Evolutionary conservation across 1,139 yeast genomes (phyloP).

Genomic region (Nakaseomyces delphensis): DNA sequence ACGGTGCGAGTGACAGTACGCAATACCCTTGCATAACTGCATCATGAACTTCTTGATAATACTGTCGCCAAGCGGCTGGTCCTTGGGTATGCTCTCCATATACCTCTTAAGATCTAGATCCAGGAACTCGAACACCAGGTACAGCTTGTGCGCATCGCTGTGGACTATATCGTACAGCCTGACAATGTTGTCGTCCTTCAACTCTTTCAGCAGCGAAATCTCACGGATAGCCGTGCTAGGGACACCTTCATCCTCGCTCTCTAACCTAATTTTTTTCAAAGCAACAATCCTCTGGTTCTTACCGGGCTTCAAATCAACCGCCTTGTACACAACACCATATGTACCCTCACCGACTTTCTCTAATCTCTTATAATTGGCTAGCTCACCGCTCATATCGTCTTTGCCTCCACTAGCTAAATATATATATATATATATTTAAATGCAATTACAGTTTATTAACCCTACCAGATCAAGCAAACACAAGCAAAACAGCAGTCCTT

Average conservation of each 20-base stretch:
- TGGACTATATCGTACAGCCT: conserved; percentile 89
- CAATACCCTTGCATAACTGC: conserved; percentile 86
- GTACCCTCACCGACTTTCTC: conserved; percentile 98
- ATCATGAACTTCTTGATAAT: conserved; percentile 91
- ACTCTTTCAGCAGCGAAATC: conserved; percentile 84
- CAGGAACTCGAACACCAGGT: conserved; percentile 85
- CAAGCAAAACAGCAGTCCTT: too few species aligned
- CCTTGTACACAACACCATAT: conserved; percentile 96
- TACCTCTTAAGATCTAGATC: conserved; percentile 92
- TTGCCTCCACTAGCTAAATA: neutral
- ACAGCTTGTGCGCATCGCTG: conserved; percentile 89
- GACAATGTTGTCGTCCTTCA: conserved; percentile 87
- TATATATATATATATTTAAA: too few species aligned
- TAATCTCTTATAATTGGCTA: conserved; percentile 83
- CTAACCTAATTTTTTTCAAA: conserved; percentile 84
- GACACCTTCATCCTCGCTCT: conserved; percentile 97
- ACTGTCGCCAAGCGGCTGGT: conserved; percentile 79
- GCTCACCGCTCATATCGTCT: conserved; percentile 57
- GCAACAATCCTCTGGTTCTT: conserved; percentile 92
- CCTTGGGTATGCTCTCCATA: conserved; percentile 92
- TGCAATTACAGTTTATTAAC: neutral
- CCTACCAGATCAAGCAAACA: too few species aligned
- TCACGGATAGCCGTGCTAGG: conserved; percentile 98
- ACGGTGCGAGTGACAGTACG: conserved; percentile 91
- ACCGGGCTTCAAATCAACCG: conserved; percentile 58